Evolutionary conservation across 305 asterid genomes (phyloP).

Genomic region (Caryopteris hybrid): DNA sequence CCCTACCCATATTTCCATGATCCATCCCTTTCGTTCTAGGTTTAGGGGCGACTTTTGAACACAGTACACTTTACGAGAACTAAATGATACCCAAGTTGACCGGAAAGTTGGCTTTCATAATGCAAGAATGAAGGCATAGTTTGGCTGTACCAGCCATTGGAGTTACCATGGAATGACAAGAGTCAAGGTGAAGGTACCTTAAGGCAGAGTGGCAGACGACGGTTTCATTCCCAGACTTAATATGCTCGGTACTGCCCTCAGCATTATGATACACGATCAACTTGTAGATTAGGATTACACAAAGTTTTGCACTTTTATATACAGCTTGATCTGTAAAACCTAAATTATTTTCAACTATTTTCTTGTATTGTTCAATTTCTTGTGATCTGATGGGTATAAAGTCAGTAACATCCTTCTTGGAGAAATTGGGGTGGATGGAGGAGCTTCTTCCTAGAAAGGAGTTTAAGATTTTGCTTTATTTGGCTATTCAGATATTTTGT

Average conservation of each 20-base stretch:
- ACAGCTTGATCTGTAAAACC: conserved; percentile 7
- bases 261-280: not conserved
- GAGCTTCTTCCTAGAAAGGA: too few relatives aligned
- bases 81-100: not conserved
- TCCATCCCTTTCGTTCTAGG: not conserved
- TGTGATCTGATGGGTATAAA: too few relatives aligned
- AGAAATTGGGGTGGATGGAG: too few relatives aligned
- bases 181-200: not conserved
- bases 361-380: not conserved
- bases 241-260: not conserved
- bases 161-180: not conserved
- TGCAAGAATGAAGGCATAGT: not conserved
- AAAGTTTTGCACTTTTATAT: not conserved
- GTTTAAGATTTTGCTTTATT: too few relatives aligned
- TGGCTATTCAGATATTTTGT: too few relatives aligned
- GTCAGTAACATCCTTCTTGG: too few relatives aligned
- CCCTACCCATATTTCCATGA: not conserved
- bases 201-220: not conserved
- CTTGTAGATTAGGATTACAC: not conserved
- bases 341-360: not conserved
- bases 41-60: conserved; percentile 27
- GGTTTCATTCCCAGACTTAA: not conserved
- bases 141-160: not conserved
- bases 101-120: not conserved
- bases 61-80: not conserved